These are phyloP conservation scores for Venturia asperata DNA, from an alignment of 2,329 filamentous ascomycete species.

Conservation along the genomic window DNA sequence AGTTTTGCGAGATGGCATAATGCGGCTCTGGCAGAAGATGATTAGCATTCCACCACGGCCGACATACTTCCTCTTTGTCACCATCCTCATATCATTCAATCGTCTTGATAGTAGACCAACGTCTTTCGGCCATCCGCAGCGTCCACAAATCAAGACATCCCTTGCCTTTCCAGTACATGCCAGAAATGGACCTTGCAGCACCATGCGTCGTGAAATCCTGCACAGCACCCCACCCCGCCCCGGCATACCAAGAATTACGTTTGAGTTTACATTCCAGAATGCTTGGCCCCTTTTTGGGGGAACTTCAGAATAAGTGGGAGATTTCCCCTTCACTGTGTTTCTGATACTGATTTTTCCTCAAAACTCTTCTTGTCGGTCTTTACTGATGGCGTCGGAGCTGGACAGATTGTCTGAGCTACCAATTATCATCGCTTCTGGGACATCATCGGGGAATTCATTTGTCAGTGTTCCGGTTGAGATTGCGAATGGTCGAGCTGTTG, in stretches of 20 bases:
- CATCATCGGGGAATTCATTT: neutral
- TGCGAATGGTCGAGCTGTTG: neutral
- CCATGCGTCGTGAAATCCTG: neutral
- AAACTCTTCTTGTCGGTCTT: slow-evolving; percentile 1
- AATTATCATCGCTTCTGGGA: no score
- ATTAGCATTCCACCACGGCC: neutral
- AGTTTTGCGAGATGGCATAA: no score
- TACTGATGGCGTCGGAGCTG: neutral
- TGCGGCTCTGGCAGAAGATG: neutral
- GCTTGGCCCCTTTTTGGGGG: neutral
- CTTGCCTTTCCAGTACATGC: neutral
- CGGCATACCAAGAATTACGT: neutral
- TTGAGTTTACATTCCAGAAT: neutral
- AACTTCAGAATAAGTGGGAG: neutral
- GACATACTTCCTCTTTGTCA: no score
- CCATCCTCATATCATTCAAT: no score
- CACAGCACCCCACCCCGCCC: neutral
- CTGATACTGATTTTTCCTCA: neutral
- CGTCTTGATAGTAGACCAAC: no score
- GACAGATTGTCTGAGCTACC: neutral
- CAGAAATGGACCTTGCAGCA: neutral
- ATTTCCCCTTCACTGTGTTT: neutral
- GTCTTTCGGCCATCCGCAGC: neutral
- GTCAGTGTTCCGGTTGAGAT: neutral
- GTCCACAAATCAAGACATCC: neutral